Evolutionary conservation across 2,329 filamentous ascomycete genomes (phyloP).

Genomic region (Biscogniauxia mediterranea): DNA sequence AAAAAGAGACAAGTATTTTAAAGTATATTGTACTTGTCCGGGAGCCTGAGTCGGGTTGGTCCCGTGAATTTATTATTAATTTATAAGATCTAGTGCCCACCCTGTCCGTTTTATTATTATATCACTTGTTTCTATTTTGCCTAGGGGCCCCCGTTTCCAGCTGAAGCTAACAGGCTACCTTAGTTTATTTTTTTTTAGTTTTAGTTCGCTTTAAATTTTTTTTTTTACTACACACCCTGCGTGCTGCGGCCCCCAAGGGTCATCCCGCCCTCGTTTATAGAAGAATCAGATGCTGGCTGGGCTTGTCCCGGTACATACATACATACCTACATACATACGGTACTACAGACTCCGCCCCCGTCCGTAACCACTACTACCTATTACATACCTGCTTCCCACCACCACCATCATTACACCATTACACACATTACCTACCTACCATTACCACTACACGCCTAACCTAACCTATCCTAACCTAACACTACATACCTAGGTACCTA

Average conservation of each 20-base stretch:
- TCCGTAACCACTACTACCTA: conserved; percentile 1
- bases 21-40: background rate
- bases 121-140: conserved; percentile 16
- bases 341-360: conserved; percentile 17
- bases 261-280: conserved; percentile 27
- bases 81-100: background rate
- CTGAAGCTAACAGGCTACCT: conserved; percentile 21
- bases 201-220: conserved; percentile 12
- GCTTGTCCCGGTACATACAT: conserved; percentile 20
- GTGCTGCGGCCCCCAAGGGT: conserved; percentile 25
- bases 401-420: too few relatives aligned
- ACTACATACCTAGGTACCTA: too few relatives aligned
- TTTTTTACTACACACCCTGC: conserved; percentile 3
- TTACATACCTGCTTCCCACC: too few relatives aligned
- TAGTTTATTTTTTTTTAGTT: conserved; percentile 13
- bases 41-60: background rate
- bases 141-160: conserved; percentile 18
- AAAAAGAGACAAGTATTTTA: background rate
- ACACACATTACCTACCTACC: conserved; percentile 10
- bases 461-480: too few relatives aligned
- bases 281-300: conserved; percentile 21
- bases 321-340: too few relatives aligned
- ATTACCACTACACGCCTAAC: background rate
- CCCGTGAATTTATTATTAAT: background rate
- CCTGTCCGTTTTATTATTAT: conserved; percentile 12